These are phyloP conservation scores for Austroboletus olivaceoglutinosus DNA, from an alignment of 1,284 basidiomycete genomes.

Conservation along the genomic window DNA sequence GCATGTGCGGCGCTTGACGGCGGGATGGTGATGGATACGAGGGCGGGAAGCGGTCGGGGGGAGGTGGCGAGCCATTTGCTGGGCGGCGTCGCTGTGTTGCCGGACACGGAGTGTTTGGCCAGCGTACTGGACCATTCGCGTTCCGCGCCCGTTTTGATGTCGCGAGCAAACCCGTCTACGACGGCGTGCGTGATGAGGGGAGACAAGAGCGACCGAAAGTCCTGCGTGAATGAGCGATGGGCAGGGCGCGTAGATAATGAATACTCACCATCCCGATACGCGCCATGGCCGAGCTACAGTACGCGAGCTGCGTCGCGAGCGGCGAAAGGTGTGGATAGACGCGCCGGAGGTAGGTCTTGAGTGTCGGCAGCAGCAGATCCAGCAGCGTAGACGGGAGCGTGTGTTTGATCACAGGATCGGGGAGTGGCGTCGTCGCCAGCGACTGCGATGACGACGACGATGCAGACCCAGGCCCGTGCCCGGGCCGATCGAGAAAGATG, in stretches of 20 bases:
- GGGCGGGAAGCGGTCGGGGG: slow-evolving; percentile 34
- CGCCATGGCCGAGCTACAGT: slow-evolving; percentile 88
- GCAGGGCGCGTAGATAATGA: not conserved
- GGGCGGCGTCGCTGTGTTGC: slow-evolving; percentile 29
- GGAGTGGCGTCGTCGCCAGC: slow-evolving; percentile 14
- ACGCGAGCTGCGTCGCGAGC: slow-evolving; percentile 87
- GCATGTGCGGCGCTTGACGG: slow-evolving; percentile 43
- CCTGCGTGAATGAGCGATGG: slow-evolving; percentile 13
- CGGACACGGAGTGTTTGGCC: slow-evolving; percentile 14
- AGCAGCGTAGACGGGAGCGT: slow-evolving; percentile 45
- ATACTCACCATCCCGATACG: slow-evolving; percentile 72
- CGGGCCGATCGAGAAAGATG: slow-evolving; percentile 76
- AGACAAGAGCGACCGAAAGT: slow-evolving; percentile 31
- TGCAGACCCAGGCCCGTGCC: slow-evolving; percentile 15
- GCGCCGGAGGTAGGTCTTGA: slow-evolving; percentile 53
- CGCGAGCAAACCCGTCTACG: slow-evolving; percentile 28
- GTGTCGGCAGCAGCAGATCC: slow-evolving; percentile 58
- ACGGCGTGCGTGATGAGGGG: slow-evolving; percentile 34
- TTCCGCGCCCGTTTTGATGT: slow-evolving; percentile 26
- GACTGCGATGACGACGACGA: slow-evolving; percentile 18
- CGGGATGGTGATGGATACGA: slow-evolving; percentile 28
- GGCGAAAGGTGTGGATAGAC: slow-evolving; percentile 65
- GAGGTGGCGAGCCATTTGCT: slow-evolving; percentile 52
- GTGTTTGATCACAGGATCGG: slow-evolving; percentile 24
- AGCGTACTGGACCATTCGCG: slow-evolving; percentile 28